A percentile compares a stretch with the other conserved stretches of the same genome.
These are phyloP conservation scores for Takashimella koratensis DNA, from an alignment of 1,284 basidiomycete species.

Conservation along the genomic window DNA sequence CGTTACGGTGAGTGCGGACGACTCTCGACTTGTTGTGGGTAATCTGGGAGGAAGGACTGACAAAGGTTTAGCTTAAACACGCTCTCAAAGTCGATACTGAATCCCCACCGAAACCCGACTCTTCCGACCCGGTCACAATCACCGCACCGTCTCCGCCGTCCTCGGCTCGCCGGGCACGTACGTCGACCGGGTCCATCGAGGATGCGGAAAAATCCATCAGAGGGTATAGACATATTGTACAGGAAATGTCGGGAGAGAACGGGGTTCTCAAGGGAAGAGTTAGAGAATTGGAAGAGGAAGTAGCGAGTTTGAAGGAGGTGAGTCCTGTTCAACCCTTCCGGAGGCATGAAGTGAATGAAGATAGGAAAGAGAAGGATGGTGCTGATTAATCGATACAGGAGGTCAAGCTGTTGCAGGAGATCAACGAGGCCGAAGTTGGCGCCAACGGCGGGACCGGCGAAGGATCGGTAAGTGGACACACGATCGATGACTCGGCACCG, in stretches of 20 bases:
- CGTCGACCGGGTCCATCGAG: slow-evolving; percentile 21
- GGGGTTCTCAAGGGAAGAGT: slow-evolving; percentile 61
- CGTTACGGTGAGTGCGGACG: slow-evolving; percentile 19
- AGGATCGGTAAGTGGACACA: too few species aligned
- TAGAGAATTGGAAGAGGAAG: slow-evolving; percentile 71
- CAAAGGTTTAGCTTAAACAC: too few species aligned
- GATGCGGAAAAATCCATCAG: slow-evolving; percentile 42
- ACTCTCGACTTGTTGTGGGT: too few species aligned
- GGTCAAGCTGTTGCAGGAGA: slow-evolving; percentile 38
- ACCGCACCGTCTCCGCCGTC: not conserved
- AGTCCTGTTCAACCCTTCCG: slow-evolving; percentile 12
- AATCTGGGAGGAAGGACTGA: too few species aligned
- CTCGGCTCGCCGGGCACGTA: slow-evolving; percentile 4
- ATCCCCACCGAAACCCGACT: not conserved
- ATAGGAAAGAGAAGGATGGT: too few species aligned
- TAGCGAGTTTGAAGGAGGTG: slow-evolving; percentile 61
- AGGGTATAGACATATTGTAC: slow-evolving; percentile 65
- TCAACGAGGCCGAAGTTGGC: slow-evolving; percentile 10
- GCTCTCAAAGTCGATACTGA: slow-evolving; percentile 1
- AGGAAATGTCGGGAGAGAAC: slow-evolving; percentile 80
- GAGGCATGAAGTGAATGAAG: not conserved
- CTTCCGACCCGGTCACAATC: not conserved
- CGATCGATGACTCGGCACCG: too few species aligned
- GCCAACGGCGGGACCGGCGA: too few species aligned
- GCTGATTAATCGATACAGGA: too few species aligned